Evolutionary conservation across 1,139 yeast species (phyloP).

Genomic region (Protomyces pachydermus): DNA sequence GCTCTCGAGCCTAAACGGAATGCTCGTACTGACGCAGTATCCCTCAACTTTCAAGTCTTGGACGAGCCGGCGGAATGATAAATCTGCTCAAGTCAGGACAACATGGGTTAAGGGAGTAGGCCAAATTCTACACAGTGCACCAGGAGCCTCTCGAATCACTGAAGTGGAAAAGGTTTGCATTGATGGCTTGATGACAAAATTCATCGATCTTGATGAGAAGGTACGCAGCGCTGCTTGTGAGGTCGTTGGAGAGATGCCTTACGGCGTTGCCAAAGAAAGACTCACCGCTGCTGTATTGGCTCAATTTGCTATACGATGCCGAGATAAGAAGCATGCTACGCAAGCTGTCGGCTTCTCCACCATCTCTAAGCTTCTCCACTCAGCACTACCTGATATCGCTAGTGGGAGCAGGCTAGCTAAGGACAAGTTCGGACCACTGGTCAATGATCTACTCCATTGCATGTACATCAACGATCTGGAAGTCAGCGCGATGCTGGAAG

Average conservation of each 20-base stretch:
- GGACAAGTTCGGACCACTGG: conserved; percentile 49
- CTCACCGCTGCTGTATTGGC: conserved; percentile 49
- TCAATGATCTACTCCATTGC: conserved; percentile 60
- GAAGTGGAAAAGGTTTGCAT: conserved; percentile 52
- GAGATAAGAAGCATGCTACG: conserved; percentile 67
- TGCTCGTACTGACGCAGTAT: conserved; percentile 58
- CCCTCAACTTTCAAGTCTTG: conserved; percentile 63
- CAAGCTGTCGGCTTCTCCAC: conserved; percentile 57
- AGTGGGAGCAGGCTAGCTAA: conserved; percentile 36
- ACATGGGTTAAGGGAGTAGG: conserved; percentile 64
- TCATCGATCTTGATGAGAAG: conserved; percentile 69
- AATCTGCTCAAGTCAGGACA: conserved; percentile 57
- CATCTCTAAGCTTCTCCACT: conserved; percentile 53
- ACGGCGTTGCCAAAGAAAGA: conserved; percentile 36
- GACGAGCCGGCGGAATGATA: conserved; percentile 70
- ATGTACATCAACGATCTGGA: conserved; percentile 68
- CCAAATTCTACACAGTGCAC: conserved; percentile 44
- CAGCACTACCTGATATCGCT: conserved; percentile 33
- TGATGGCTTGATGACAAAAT: conserved; percentile 59
- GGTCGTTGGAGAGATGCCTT: conserved; percentile 43
- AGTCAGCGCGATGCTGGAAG: conserved; percentile 66
- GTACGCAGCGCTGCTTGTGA: conserved; percentile 63
- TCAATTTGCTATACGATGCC: conserved; percentile 56
- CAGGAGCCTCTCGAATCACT: conserved; percentile 30
- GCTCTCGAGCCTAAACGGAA: conserved; percentile 49